Evolutionary conservation across 2,329 filamentous ascomycete genomes (phyloP).

Genomic region (Aspergillus glaucus): DNA sequence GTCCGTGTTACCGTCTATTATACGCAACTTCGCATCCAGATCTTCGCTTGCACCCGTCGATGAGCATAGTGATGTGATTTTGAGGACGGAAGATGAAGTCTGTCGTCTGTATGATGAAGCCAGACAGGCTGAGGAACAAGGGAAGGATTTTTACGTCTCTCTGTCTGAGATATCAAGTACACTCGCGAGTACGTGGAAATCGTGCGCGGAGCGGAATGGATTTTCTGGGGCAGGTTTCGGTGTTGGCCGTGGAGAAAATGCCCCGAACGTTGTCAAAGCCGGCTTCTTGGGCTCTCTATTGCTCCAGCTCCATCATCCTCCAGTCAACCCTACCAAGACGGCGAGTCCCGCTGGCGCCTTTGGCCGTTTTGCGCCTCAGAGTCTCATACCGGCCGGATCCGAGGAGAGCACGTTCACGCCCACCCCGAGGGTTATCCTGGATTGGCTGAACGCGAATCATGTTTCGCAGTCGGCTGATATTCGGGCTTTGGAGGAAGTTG

Average conservation of each 20-base stretch:
- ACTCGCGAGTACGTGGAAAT: constrained; percentile 30
- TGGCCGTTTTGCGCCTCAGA: constrained; percentile 20
- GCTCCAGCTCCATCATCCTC: constrained; percentile 70
- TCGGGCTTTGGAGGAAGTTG: constrained; percentile 55
- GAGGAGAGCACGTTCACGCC: constrained; percentile 33
- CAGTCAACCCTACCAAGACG: constrained; percentile 26
- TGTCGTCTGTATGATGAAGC: constrained; percentile 53
- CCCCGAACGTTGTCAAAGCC: constrained; percentile 65
- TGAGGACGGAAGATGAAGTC: constrained; percentile 68
- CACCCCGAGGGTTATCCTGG: constrained; percentile 70
- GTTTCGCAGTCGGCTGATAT: constrained; percentile 64
- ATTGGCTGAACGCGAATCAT: constrained; percentile 75
- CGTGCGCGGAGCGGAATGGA: constrained; percentile 37
- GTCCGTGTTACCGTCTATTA: constrained; percentile 63
- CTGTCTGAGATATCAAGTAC: constrained; percentile 31
- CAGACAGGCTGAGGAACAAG: constrained; percentile 25
- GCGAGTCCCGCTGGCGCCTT: constrained; percentile 16
- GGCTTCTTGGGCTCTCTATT: constrained; percentile 71
- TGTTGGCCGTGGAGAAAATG: constrained; percentile 59
- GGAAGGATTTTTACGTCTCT: constrained; percentile 23
- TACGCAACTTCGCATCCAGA: constrained; percentile 60
- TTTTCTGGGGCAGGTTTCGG: constrained; percentile 43
- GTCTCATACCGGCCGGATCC: constrained; percentile 22
- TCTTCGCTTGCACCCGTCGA: constrained; percentile 54
- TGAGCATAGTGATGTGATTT: constrained; percentile 66